phyloP scores from a whole-genome alignment of 345 rosid species.

The Toxicodendron radicans region DNA sequence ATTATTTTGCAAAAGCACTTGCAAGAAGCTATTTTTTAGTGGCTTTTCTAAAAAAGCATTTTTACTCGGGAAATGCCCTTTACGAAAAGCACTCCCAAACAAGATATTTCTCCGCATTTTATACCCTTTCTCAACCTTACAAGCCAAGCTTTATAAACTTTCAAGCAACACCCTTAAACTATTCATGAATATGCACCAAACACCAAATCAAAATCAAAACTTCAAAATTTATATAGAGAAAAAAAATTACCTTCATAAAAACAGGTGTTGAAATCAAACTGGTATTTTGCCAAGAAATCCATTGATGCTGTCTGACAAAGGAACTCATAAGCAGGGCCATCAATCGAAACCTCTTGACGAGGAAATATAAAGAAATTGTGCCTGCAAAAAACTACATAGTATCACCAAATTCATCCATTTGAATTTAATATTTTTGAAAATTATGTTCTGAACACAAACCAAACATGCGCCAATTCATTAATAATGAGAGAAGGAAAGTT shows the following conservation, averaged over 20 bases:
- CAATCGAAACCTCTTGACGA: constrained; percentile 55
- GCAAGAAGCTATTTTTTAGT: no score
- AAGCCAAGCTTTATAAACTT: neutral
- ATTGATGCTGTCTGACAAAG: constrained; percentile 86
- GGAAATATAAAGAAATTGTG: constrained; percentile 87
- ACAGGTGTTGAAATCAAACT: constrained; percentile 88
- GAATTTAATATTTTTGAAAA: no score
- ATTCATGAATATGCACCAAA: neutral
- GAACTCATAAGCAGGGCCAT: constrained; percentile 61
- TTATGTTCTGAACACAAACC: no score
- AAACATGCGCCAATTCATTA: no score
- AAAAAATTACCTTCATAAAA: constrained; percentile 58
- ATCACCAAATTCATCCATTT: neutral
- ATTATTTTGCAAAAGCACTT: no score
- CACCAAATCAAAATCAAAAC: neutral
- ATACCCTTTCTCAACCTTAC: no score
- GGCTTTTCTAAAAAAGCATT: no score
- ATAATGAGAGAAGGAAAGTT: constrained; percentile 1
- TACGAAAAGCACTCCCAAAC: neutral
- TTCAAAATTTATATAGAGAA: neutral
- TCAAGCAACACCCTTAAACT: neutral
- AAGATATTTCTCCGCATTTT: neutral
- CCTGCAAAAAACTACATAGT: constrained; percentile 36
- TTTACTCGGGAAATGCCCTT: neutral
- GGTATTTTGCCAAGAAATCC: constrained; percentile 85